These are phyloP conservation scores for Fusarium duplospermum DNA, from an alignment of 2,329 filamentous ascomycete species.

Conservation along the genomic window DNA sequence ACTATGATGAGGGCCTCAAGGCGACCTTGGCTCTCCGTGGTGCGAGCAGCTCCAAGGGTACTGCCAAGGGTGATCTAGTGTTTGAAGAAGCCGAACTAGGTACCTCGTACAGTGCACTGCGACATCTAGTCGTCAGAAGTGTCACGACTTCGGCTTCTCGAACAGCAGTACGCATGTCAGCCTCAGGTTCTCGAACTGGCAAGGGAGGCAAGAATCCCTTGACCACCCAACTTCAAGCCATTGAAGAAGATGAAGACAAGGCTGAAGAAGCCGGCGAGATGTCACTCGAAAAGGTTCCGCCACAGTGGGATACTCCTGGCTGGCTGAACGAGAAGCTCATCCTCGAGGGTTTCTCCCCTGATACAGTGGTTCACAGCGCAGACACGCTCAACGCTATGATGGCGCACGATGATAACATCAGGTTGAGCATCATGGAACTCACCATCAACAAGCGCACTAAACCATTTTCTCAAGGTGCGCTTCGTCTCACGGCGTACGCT, in stretches of 20 bases:
- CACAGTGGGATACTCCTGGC: background rate
- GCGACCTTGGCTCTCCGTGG: background rate
- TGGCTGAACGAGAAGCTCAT: slow-evolving; percentile 19
- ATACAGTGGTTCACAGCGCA: slow-evolving; percentile 41
- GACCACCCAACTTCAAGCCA: slow-evolving; percentile 9
- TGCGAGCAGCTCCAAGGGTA: background rate
- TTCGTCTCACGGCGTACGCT: slow-evolving; percentile 52
- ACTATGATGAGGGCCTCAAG: slow-evolving; percentile 5
- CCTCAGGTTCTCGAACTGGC: slow-evolving; percentile 12
- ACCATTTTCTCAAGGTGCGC: slow-evolving; percentile 46
- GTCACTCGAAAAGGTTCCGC: background rate
- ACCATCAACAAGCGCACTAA: slow-evolving; percentile 45
- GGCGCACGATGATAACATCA: slow-evolving; percentile 49
- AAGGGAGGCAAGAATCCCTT: slow-evolving; percentile 10
- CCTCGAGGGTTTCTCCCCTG: slow-evolving; percentile 44
- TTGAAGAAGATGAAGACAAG: slow-evolving; percentile 18
- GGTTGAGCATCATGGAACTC: slow-evolving; percentile 48
- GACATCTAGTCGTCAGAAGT: slow-evolving; percentile 17
- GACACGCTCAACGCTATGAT: slow-evolving; percentile 52
- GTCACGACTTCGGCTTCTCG: slow-evolving; percentile 25
- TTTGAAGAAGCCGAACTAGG: slow-evolving; percentile 21
- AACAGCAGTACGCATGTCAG: slow-evolving; percentile 22
- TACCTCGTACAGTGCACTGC: slow-evolving; percentile 10
- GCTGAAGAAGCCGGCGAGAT: background rate
- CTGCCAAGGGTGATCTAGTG: slow-evolving; percentile 9